Evolutionary conservation across 164 flowering plant genomes (phyloP), one percentile per base, ranked within the genome.

Genomic region (Liquidambar formosana): DNA sequence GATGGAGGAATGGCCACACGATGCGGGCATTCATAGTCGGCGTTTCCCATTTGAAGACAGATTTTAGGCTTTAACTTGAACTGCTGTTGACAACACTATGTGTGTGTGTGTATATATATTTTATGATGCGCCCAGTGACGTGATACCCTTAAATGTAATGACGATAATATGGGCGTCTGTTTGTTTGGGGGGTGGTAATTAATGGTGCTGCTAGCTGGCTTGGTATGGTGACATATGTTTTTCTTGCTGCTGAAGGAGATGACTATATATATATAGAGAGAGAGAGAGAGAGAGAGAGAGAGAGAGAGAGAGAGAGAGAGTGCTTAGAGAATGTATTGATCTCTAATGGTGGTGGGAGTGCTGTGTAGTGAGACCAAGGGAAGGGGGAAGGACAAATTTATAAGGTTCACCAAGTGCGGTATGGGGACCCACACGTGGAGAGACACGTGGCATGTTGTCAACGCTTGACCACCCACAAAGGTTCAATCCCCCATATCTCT

Each of bases 1-100:
- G 86, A 12, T 16, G 88, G 89, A 15, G 90, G 93, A 12, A 84
- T 64, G 1, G 70, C 72, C 0, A 85, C 92, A 0, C 71, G 71
- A 57, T 69, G 80, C 1, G 73, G 59, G 61, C 78, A 33, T 19
- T 73, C 73, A 27, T 45, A 59, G 48, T 76, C 76, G 4, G 64
- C 53, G 67, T 71, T 83, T 19, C 76, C 80, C 82, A 70, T 80
- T 38, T 49, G 33, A 15, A 48, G 53, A 0, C 11, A 11, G 23
- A 45, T 5, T 57, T 23, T 2, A 21, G 25, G n/a, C n/a, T n/a
- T n/a, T n/a, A n/a, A n/a, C n/a, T n/a, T n/a, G n/a, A n/a, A n/a
- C n/a, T n/a, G n/a, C n/a, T n/a, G n/a, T n/a, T n/a, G n/a, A n/a
- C n/a, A n/a, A n/a, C n/a, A n/a, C n/a, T n/a, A n/a, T n/a, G n/a